These are phyloP conservation scores for Fusarium caatingaense DNA, from an alignment of 2,329 filamentous ascomycete species.

Conservation along the genomic window DNA sequence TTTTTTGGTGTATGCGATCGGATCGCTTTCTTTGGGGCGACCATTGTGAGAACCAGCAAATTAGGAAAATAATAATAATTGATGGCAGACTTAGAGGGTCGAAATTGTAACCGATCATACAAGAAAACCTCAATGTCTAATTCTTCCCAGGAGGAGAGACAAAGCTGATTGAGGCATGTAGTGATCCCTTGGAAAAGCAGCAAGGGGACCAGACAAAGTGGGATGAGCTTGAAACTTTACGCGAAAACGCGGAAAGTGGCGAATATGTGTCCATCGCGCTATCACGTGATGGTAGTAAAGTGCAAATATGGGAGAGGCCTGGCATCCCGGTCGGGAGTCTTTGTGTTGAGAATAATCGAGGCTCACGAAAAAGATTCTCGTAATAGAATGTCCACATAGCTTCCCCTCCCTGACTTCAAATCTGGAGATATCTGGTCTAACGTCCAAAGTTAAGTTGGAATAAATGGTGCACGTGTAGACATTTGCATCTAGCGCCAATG, in stretches of 20 bases:
- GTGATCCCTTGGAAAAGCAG: background rate
- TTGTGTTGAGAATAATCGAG: background rate
- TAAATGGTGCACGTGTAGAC: background rate
- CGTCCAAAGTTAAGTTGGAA: background rate
- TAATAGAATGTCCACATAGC: background rate
- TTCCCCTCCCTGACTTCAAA: background rate
- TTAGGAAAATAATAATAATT: no score
- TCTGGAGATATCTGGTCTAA: no score
- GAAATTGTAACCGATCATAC: background rate
- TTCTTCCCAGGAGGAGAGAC: background rate
- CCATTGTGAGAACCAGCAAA: constrained; percentile 45
- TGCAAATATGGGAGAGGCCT: background rate
- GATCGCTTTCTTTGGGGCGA: constrained; percentile 49
- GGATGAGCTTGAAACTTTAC: constrained; percentile 37
- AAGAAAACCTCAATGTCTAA: background rate
- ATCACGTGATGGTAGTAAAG: constrained; percentile 46
- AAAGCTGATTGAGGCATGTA: background rate
- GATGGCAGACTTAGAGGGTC: background rate
- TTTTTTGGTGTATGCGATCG: constrained; percentile 51
- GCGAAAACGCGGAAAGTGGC: constrained; percentile 35
- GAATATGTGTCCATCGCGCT: constrained; percentile 44
- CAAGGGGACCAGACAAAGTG: constrained; percentile 18
- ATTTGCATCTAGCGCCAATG: background rate
- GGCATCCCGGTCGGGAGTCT: background rate
- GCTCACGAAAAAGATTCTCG: background rate